phyloP scores from a whole-genome alignment of 495 filamentous ascomycete species.

The Hypomontagnella monticulosa region DNA sequence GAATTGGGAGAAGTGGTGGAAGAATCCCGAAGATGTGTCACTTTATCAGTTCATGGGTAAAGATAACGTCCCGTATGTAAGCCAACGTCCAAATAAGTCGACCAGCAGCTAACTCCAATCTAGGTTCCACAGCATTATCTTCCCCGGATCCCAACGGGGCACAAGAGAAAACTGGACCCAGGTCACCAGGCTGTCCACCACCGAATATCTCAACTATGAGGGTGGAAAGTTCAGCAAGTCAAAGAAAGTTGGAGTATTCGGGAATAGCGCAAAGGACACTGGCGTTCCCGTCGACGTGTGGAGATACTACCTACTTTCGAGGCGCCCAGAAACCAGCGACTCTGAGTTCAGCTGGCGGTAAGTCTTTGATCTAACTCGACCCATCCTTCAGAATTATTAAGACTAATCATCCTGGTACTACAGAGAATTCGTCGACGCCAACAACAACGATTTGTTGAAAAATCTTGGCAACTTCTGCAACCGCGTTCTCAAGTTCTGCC shows the following conservation, averaged over 20 bases:
- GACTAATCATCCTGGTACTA: conserved; percentile 1
- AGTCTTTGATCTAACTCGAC: conserved; percentile 1
- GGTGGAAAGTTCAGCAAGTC: conserved; percentile 96
- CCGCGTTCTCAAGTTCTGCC: conserved; percentile 89
- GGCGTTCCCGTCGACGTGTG: conserved; percentile 88
- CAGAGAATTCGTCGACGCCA: conserved; percentile 78
- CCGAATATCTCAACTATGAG: conserved; percentile 97
- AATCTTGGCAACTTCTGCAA: conserved; percentile 96
- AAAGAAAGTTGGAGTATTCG: conserved; percentile 88
- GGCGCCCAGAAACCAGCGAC: conserved; percentile 88
- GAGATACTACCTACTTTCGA: conserved; percentile 90
- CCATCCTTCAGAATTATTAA: background rate
- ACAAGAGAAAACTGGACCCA: conserved; percentile 89
- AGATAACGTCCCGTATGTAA: conserved; percentile 92
- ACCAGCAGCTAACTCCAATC: conserved; percentile 19
- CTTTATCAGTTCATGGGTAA: conserved; percentile 99
- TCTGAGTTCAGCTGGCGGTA: conserved; percentile 85
- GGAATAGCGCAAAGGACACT: conserved; percentile 86
- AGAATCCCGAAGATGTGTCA: conserved; percentile 84
- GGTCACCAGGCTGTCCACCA: conserved; percentile 87
- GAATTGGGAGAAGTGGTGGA: conserved; percentile 97
- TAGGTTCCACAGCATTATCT: conserved; percentile 69
- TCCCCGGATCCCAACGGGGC: conserved; percentile 86
- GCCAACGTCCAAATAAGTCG: background rate
- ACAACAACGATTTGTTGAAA: conserved; percentile 90